These are phyloP conservation scores for Curvularia lunata DNA, from an alignment of 2,329 filamentous ascomycete species.

Conservation along the genomic window DNA sequence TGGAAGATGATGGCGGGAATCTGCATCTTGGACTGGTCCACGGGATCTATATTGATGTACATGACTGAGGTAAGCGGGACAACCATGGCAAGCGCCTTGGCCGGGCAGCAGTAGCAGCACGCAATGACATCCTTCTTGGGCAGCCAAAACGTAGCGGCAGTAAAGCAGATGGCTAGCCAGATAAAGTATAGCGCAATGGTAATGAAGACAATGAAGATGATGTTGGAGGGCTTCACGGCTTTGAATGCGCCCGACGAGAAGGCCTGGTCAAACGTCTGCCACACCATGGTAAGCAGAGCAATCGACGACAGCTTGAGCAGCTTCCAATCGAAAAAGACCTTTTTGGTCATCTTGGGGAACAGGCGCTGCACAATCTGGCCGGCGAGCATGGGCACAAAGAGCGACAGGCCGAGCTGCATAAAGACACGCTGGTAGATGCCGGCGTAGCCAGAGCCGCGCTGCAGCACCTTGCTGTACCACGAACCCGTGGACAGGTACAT, in stretches of 20 bases:
- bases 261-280: slow-evolving; percentile 71
- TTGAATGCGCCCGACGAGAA: slow-evolving; percentile 70
- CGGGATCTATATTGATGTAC: slow-evolving; percentile 63
- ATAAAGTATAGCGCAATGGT: slow-evolving; percentile 68
- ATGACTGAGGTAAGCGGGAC: slow-evolving; percentile 73
- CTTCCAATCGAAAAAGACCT: slow-evolving; percentile 58
- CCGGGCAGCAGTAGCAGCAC: slow-evolving; percentile 74
- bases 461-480: slow-evolving; percentile 64
- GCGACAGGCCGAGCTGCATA: slow-evolving; percentile 70
- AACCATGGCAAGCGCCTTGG: slow-evolving; percentile 74
- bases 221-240: slow-evolving; percentile 63
- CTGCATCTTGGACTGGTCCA: slow-evolving; percentile 65
- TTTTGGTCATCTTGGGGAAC: slow-evolving; percentile 61
- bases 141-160: slow-evolving; percentile 61
- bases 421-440: slow-evolving; percentile 71
- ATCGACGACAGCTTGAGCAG: slow-evolving; percentile 54
- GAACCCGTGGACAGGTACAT: slow-evolving; percentile 62
- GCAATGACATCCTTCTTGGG: slow-evolving; percentile 69
- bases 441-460: slow-evolving; percentile 60
- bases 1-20: slow-evolving; percentile 68
- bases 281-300: slow-evolving; percentile 59
- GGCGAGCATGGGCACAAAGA: slow-evolving; percentile 67
- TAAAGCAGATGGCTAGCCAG: slow-evolving; percentile 68
- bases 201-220: slow-evolving; percentile 72
- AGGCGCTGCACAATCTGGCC: slow-evolving; percentile 66